phyloP scores from a whole-genome alignment of 305 asterid genomes.

The Fraxinus albicans region DNA sequence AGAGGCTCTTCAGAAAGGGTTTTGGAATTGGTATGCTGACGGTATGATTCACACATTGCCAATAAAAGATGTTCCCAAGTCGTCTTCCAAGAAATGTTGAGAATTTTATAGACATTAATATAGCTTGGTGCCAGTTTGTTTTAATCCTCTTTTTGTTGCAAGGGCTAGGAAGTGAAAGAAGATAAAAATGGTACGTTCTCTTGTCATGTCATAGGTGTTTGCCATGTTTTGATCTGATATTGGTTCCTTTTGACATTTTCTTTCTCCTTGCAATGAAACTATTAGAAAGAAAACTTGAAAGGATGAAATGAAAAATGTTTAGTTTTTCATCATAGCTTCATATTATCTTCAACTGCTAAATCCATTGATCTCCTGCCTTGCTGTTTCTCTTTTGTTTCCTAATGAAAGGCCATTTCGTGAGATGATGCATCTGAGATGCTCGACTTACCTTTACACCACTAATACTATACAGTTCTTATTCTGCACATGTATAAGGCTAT shows the following conservation, averaged over 20 bases:
- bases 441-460: too few relatives aligned
- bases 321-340: neutral
- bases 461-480: too few relatives aligned
- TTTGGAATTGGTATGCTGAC: conserved; percentile 62
- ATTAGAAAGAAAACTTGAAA: conserved; percentile 8
- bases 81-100: conserved; percentile 21
- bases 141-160: conserved; percentile 1
- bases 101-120: conserved; percentile 13
- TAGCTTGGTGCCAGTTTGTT: conserved; percentile 21
- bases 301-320: neutral
- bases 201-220: conserved; percentile 24
- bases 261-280: conserved; percentile 1
- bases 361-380: neutral
- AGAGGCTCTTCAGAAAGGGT: conserved; percentile 74
- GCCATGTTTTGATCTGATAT: conserved; percentile 11
- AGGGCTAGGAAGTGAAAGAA: conserved; percentile 26
- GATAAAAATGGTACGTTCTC: conserved; percentile 14
- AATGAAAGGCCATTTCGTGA: too few relatives aligned
- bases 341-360: neutral
- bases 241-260: neutral
- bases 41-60: conserved; percentile 62
- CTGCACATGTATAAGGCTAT: too few relatives aligned
- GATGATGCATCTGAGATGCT: too few relatives aligned
- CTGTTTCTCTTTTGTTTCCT: neutral
- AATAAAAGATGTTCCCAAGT: conserved; percentile 30